These are phyloP conservation scores for Porogramme epimiltina DNA, from an alignment of 1,284 basidiomycete genomes.

Conservation along the genomic window DNA sequence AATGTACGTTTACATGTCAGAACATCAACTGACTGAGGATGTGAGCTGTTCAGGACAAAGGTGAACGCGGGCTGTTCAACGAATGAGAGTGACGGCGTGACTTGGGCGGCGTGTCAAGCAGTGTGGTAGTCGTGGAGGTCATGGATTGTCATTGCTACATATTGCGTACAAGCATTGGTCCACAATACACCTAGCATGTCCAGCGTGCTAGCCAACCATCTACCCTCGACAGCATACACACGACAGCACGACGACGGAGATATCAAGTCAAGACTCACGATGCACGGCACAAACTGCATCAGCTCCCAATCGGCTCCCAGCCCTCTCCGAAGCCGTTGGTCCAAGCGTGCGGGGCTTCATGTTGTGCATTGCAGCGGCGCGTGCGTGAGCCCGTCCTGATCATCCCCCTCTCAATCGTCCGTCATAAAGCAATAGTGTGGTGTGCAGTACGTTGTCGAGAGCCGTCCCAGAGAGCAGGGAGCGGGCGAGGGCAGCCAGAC, in stretches of 20 bases:
- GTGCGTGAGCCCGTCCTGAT: conserved; percentile 3
- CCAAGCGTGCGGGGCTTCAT: conserved; percentile 91
- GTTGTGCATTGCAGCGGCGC: conserved; percentile 70
- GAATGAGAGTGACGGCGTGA: too few species aligned
- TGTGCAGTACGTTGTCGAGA: neutral
- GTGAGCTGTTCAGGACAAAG: too few species aligned
- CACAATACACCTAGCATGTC: conserved; percentile 19
- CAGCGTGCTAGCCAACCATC: conserved; percentile 6
- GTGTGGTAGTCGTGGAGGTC: too few species aligned
- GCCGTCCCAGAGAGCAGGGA: conserved; percentile 7
- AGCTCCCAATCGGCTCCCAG: conserved; percentile 84
- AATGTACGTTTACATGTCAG: too few species aligned
- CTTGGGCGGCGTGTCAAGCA: too few species aligned
- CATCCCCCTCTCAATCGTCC: conserved; percentile 6
- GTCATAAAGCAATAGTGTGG: conserved; percentile 3
- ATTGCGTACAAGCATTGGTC: conserved; percentile 15
- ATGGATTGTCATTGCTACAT: conserved; percentile 21
- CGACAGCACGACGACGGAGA: conserved; percentile 3
- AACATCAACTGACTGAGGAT: too few species aligned
- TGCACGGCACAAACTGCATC: conserved; percentile 39
- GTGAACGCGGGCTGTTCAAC: too few species aligned
- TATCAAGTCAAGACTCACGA: conserved; percentile 1
- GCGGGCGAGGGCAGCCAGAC: conserved; percentile 6
- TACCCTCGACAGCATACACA: conserved; percentile 7
- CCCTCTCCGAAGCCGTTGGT: conserved; percentile 78